Base-by-base conservation (phyloP, 1,284 basidiomycete species). In the Trichosporon sp. region DNA sequence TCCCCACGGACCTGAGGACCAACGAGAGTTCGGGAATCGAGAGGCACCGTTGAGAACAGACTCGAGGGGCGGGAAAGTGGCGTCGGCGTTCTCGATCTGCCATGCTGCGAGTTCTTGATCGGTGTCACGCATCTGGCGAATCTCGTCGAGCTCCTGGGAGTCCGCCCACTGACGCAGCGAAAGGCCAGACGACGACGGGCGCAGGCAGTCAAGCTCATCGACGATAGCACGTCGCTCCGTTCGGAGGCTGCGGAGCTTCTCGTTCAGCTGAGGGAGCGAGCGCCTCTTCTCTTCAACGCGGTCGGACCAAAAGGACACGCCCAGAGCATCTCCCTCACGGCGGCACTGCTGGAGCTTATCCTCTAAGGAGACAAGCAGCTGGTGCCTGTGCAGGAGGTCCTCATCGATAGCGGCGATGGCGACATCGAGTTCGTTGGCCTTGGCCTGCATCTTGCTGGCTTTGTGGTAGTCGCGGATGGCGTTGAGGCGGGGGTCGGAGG, bases 401-500 rank as follows among this genome's bases (percentile, higher is more conserved):
- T 77, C 74, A 67, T 78, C 73, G 65, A 78, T 63, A 1, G 58
- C 63, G 2, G 68, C 62, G 23, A 79, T 76, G 66, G 74, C 69
- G 21, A 70, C 71, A 31, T 74, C 70, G 66, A 80, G 71, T 35
- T 75, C 72, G 38, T 60, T 67, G 8, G 71, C 60, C 11, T 78
- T 70, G 15, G 69, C 70, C 47, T 77, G 74, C 38, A 80, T 75
- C 38, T 62, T 65, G 60, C 70, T 70, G 32, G 78, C 77, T 32
- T 76, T 77, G 73, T 83, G 82, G 63, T 75, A 80, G 47, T 75
- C 74, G 72, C 78, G 80, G 21, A 81, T 80, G 15, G 68, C 64
- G 56, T 75, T 72, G 62, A 83, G 77, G 25, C 80, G 74, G 11
- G 80, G 73, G 72, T 83, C 82, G 18, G 81, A 81, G 3, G 78